Percentiles rank a stretch among this genome's conserved stretches.
Evolutionary conservation across 1,284 basidiomycete species (phyloP).

Genomic region (Apiotrichum siamense): DNA sequence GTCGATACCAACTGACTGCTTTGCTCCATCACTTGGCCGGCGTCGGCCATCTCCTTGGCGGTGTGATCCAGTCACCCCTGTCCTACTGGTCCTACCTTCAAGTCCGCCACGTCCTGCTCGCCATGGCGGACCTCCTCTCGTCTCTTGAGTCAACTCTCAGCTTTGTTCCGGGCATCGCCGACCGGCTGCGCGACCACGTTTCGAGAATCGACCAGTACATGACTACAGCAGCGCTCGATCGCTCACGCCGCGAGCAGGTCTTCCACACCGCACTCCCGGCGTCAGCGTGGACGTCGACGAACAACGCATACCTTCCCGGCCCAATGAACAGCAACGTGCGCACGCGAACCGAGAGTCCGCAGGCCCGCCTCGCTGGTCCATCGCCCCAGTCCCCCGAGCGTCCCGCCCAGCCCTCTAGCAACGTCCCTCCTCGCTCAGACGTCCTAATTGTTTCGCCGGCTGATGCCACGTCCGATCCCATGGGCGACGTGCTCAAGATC

Average conservation of each 20-base stretch:
- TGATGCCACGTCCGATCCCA: not conserved
- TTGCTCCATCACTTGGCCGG: slow-evolving; percentile 45
- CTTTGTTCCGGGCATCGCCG: slow-evolving; percentile 30
- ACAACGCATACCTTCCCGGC: not conserved
- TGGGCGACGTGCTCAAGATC: not conserved
- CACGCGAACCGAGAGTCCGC: not conserved
- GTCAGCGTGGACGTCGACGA: slow-evolving; percentile 6
- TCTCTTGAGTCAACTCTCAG: slow-evolving; percentile 30
- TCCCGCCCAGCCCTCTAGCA: not conserved
- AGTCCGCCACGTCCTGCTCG: slow-evolving; percentile 38
- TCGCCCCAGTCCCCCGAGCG: not conserved
- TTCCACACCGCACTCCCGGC: slow-evolving; percentile 15
- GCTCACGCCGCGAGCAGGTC: slow-evolving; percentile 12
- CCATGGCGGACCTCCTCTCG: slow-evolving; percentile 37
- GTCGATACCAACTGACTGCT: slow-evolving; percentile 4
- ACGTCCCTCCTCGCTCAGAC: no score
- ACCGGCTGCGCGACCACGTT: slow-evolving; percentile 36
- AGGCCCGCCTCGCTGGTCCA: not conserved
- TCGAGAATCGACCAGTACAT: slow-evolving; percentile 43
- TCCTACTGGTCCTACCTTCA: slow-evolving; percentile 40
- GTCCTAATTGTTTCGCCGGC: no score
- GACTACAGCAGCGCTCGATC: slow-evolving; percentile 30
- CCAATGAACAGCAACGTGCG: not conserved
- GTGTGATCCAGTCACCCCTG: slow-evolving; percentile 40
- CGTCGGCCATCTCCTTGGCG: slow-evolving; percentile 44